Evolutionary conservation across 441 rosid genomes (phyloP), one percentile per base, ranked within the genome.

Genomic region (Croton setiger): DNA sequence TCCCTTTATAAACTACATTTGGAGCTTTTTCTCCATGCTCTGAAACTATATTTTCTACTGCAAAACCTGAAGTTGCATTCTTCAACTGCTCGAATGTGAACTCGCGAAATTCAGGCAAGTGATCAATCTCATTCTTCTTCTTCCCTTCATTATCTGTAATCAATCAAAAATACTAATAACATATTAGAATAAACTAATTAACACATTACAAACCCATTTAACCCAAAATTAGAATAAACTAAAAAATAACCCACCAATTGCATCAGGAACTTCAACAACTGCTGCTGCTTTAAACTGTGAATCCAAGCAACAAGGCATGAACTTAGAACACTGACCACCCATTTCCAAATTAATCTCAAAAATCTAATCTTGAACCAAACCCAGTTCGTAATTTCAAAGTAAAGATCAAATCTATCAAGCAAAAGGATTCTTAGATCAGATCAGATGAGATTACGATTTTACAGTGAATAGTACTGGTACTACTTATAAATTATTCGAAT

Each of bases 261-360:
- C 23, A 60, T 83, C 79, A 43, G 84, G 73, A 74, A 80, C 89
- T 74, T 88, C 89, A 58, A 80, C 85, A 80, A 87, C 82, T 12
- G 91, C 74, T 60, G 85, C 75, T 65, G 85, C 76, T 67, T 83
- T 82, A 72, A 83, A 82, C 69, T 82, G 91, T 18, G 90, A 84
- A 66, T 79, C 84, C 76, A 82, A 81, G 73, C 97, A 91, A 72
- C 92, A 94, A 0, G 80, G 73, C n/a, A 85, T 72, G 66, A 94
- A 64, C 79, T 83, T 91, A 23, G 93, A 86, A 61, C 86, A 85
- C 57, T 74, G 86, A 75, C 91, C 75, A 63, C 98, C 98, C 98
- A 93, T 93, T 48, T 71, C 71, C 53, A 27, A 20, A 54, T 58
- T 18, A 57, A 72, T 39, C 21, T 45, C 10, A 63, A 56, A 59